Base-by-base conservation (phyloP, 768 basidiomycete species). In the Pulveroboletus frians region DNA sequence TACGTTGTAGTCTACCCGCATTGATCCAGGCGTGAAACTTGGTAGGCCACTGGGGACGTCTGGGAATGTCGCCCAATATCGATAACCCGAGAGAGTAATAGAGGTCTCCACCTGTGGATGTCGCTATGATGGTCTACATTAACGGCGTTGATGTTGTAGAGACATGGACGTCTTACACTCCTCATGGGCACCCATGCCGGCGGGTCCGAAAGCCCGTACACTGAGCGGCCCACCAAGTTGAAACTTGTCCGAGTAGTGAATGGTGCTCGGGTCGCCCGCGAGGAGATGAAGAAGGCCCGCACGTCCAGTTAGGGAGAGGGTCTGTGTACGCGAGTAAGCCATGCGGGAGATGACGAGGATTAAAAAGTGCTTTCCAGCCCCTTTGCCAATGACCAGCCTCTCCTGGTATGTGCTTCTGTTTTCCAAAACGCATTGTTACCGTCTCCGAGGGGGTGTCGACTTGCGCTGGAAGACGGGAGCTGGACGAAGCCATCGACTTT, bases 161-260 rank as follows among this genome's bases (percentile, higher is more conserved):
- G 31, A 18, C 29, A 23, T 32, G 13, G 42, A 39, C 29, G 30
- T 66, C 80, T 55, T 58, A 90, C 90, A 60, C 15, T 81, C 79
- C 52, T 93, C 90, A 18, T 75, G 76, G 0, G 87, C 84, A 5
- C 93, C 93, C 71, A 96, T 73, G 4, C 83, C 74, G 60, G 88
- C 90, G 6, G 75, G 72, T 38, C 76, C 76, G 69, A 95, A 94
- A 43, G 81, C 79, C 5, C 96, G 75, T 0, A 98, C 75, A 46
- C 83, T 90, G 7, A 85, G 79, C 0, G 96, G 93, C 0, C 96
- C 96, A 21, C 96, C 96, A 0, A 97, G 76, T 55, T 95, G 93
- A 66, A 92, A 92, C 5, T 92, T 81, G 68, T 99, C 96, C 1
- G 83, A 76, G 58, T 90, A 86, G 20, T 82, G 76, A 10, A 55